Evolutionary conservation across 139 green algal genomes (phyloP).

Genomic region (Haematococcus sp.): DNA sequence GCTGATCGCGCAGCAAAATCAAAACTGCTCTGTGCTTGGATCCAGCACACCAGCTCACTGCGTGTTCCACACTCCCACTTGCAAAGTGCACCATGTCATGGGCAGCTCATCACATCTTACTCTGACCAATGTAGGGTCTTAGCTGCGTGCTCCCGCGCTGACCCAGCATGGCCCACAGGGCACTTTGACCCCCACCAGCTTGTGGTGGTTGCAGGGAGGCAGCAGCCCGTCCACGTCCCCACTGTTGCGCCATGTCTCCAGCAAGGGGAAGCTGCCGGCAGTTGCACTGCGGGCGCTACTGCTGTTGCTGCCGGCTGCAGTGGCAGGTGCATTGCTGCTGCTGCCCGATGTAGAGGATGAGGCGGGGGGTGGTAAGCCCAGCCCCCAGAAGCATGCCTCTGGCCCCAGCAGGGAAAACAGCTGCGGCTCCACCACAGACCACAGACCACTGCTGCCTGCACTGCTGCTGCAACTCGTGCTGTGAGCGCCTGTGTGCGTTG

Average conservation of each 20-base stretch:
- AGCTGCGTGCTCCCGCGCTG: no score
- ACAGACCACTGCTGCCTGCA: not conserved
- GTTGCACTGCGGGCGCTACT: not conserved
- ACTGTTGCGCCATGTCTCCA: conserved; percentile 5
- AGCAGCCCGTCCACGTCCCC: conserved; percentile 16
- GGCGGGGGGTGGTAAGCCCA: conserved; percentile 11
- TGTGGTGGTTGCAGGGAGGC: conserved; percentile 31
- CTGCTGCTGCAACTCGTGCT: no score
- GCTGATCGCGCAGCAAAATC: no score
- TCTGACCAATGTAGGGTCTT: no score
- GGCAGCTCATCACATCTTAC: no score
- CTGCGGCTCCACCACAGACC: no score
- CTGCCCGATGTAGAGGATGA: no score
- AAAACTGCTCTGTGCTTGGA: no score
- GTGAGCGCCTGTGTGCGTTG: not conserved
- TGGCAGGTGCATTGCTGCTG: conserved; percentile 4
- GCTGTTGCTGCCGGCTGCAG: conserved; percentile 17
- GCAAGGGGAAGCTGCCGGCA: not conserved
- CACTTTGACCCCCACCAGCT: conserved; percentile 54
- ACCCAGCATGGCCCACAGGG: conserved; percentile 6
- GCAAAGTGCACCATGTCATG: no score
- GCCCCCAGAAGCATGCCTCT: not conserved
- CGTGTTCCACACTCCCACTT: no score
- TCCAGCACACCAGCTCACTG: no score
- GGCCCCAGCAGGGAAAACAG: not conserved